phyloP scores from a whole-genome alignment of 2,329 filamentous ascomycete genomes.

The Diaporthe sp. region DNA sequence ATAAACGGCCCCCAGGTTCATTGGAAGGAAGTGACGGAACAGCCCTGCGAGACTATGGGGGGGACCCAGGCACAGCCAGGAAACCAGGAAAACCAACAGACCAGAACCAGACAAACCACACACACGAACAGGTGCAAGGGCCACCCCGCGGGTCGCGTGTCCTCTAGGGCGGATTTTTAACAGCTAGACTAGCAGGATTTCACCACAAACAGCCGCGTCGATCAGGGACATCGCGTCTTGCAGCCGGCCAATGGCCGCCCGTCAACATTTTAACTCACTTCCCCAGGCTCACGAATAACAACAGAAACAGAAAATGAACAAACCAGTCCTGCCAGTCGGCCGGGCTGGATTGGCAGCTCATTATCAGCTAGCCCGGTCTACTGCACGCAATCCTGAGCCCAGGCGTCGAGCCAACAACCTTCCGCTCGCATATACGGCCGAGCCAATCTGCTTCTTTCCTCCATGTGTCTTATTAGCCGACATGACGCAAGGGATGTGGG shows the following conservation, averaged over 20 bases:
- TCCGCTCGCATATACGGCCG: constrained; percentile 11
- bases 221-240: constrained; percentile 32
- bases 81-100: not conserved
- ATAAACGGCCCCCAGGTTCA: not conserved
- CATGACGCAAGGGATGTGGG: constrained; percentile 10
- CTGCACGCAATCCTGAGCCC: constrained; percentile 13
- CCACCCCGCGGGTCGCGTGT: constrained; percentile 13
- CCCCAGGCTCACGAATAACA: not conserved
- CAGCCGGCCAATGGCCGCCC: constrained; percentile 7
- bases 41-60: not conserved
- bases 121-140: not conserved
- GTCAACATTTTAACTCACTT: not conserved
- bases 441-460: constrained; percentile 19
- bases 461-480: constrained; percentile 26
- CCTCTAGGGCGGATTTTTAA: not conserved
- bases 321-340: too few species aligned
- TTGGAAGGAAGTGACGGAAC: not conserved
- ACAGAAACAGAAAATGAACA: not conserved
- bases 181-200: not conserved
- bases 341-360: not conserved
- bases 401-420: not conserved
- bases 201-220: constrained; percentile 26
- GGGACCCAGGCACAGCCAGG: not conserved
- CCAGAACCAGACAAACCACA: constrained; percentile 11
- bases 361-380: not conserved